These are phyloP conservation scores for Tricholoma saponaceum DNA, from an alignment of 768 basidiomycete species.

Conservation along the genomic window DNA sequence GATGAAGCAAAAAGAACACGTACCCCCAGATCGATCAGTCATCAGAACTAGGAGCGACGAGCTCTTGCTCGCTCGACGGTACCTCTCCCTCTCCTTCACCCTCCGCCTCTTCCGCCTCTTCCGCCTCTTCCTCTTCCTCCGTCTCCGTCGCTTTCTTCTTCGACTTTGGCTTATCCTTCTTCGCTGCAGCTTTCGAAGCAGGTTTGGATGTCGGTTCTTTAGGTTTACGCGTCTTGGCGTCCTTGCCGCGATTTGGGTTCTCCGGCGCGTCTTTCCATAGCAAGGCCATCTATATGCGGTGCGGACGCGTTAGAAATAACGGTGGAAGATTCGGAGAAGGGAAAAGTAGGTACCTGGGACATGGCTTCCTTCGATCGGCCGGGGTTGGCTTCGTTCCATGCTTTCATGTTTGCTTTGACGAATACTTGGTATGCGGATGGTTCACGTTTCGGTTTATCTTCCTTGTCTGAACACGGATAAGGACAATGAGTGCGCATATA, in stretches of 20 bases:
- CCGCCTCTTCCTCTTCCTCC: slow-evolving; percentile 11
- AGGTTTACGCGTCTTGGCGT: slow-evolving; percentile 41
- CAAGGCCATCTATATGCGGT: slow-evolving; percentile 41
- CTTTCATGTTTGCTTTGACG: slow-evolving; percentile 52
- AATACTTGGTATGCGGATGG: slow-evolving; percentile 58
- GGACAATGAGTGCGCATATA: neutral
- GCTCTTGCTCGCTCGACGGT: neutral
- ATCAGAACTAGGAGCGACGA: neutral
- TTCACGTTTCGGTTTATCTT: slow-evolving; percentile 51
- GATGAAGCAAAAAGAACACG: neutral
- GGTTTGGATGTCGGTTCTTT: slow-evolving; percentile 32
- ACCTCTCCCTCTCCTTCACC: slow-evolving; percentile 3
- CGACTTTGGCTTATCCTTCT: slow-evolving; percentile 13
- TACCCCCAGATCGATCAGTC: neutral
- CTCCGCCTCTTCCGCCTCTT: too few species aligned
- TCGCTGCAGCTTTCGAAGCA: slow-evolving; percentile 12
- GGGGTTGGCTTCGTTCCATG: slow-evolving; percentile 53
- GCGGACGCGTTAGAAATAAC: neutral
- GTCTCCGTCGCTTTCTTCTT: slow-evolving; percentile 14
- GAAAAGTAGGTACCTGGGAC: slow-evolving; percentile 28
- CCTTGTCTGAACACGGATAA: slow-evolving; percentile 34
- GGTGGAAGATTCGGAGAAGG: neutral
- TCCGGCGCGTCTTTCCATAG: slow-evolving; percentile 58
- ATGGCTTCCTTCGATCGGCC: slow-evolving; percentile 53
- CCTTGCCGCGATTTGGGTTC: slow-evolving; percentile 61